Evolutionary conservation across 2,329 filamentous ascomycete genomes (phyloP).

Genomic region (Aspergillus sp.): DNA sequence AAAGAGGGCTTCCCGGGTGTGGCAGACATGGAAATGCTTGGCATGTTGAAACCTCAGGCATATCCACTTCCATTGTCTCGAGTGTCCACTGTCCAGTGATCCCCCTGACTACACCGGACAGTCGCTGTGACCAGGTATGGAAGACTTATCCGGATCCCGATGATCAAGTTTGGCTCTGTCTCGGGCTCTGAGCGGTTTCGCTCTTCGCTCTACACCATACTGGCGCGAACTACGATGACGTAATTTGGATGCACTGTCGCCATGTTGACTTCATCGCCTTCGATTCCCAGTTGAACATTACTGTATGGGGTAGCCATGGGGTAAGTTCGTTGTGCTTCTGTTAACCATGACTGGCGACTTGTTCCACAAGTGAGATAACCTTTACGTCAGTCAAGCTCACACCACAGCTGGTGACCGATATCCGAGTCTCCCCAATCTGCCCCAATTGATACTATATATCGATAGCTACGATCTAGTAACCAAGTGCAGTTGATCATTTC

Average conservation of each 20-base stretch:
- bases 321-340: neutral
- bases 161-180: neutral
- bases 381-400: neutral
- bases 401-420: neutral
- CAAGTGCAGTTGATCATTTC: neutral
- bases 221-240: neutral
- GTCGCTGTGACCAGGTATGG: too few relatives aligned
- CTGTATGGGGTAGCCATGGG: neutral
- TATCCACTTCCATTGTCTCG: too few relatives aligned
- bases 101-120: neutral
- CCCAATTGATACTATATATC: neutral
- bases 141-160: neutral
- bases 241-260: neutral
- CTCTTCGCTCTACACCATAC: too few relatives aligned
- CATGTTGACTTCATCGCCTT: neutral
- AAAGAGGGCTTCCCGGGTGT: too few relatives aligned
- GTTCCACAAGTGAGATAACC: neutral
- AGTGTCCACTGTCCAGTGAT: too few relatives aligned
- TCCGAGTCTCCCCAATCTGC: neutral
- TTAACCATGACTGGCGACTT: neutral
- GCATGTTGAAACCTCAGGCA: too few relatives aligned
- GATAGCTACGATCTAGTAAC: neutral
- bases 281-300: neutral
- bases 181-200: neutral
- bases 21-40: too few relatives aligned